phyloP scores from a whole-genome alignment of 441 rosid genomes.

The Gossypium davidsonii region DNA sequence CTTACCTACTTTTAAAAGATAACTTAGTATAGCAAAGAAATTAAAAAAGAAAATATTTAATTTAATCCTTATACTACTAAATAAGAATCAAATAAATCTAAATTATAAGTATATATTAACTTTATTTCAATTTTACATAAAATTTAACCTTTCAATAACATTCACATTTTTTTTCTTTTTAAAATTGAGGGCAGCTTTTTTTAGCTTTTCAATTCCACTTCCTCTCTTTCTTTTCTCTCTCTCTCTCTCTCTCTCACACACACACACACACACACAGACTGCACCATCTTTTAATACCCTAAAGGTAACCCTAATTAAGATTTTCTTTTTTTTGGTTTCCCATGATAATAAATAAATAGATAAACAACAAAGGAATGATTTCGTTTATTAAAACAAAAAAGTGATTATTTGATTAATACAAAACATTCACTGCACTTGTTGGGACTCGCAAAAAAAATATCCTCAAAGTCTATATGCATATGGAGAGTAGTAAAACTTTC shows the following conservation, averaged over 20 bases:
- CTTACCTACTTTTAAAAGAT: no score
- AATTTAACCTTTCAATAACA: neutral
- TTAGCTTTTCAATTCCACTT: slow-evolving; percentile 30
- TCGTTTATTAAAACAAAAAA: slow-evolving; percentile 3
- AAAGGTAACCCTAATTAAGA: slow-evolving; percentile 17
- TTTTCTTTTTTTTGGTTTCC: slow-evolving; percentile 15
- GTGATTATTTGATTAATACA: slow-evolving; percentile 14
- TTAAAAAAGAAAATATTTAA: no score
- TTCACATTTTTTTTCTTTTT: slow-evolving; percentile 24
- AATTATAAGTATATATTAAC: no score
- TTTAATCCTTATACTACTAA: no score
- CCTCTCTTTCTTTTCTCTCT: slow-evolving; percentile 21
- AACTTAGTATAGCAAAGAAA: no score
- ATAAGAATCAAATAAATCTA: no score
- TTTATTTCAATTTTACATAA: no score
- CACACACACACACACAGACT: neutral
- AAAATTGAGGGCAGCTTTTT: slow-evolving; percentile 19
- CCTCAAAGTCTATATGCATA: neutral
- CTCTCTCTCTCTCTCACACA: neutral
- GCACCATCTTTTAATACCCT: slow-evolving; percentile 37
- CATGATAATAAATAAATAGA: slow-evolving; percentile 11
- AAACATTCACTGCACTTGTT: slow-evolving; percentile 14
- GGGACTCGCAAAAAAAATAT: slow-evolving; percentile 25
- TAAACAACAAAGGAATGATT: neutral
- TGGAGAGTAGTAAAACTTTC: slow-evolving; percentile 17